Percentiles rank a stretch among this genome's conserved stretches.
These are phyloP conservation scores for Ochromonas danica DNA, from an alignment of 108 stramenopile genomes.

Conservation along the genomic window DNA sequence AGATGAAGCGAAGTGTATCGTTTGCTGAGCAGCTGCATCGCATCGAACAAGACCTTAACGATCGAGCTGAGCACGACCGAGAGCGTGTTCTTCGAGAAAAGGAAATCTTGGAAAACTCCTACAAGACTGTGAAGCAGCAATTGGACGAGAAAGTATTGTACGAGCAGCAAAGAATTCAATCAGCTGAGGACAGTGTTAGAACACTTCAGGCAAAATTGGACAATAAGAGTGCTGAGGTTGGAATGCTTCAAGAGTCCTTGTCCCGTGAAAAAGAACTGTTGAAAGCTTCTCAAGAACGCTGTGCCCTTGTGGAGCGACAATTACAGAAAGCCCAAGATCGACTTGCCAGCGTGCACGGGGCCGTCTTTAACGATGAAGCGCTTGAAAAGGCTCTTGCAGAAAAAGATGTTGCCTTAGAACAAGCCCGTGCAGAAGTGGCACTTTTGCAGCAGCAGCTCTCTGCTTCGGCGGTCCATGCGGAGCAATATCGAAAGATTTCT, in stretches of 20 bases:
- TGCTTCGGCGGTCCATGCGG: background rate
- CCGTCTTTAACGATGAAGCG: background rate
- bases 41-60: background rate
- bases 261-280: background rate
- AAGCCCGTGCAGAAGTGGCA: background rate
- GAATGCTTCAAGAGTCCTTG: background rate
- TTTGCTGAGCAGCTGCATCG: constrained; percentile 9
- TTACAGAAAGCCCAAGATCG: constrained; percentile 10
- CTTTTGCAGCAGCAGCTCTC: constrained; percentile 3
- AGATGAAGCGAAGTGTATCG: background rate
- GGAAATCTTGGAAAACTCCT: constrained; percentile 1
- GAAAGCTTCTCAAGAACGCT: constrained; percentile 12
- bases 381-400: background rate
- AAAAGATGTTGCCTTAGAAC: background rate
- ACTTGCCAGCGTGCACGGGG: background rate
- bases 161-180: background rate
- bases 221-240: background rate
- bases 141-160: background rate
- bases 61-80: background rate
- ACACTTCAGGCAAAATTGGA: background rate
- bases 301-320: constrained; percentile 1
- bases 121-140: background rate
- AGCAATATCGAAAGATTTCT: constrained; percentile 31
- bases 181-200: background rate
- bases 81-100: background rate